Evolutionary conservation across 495 filamentous ascomycete species (phyloP).

Genomic region (Neurospora sp.): DNA sequence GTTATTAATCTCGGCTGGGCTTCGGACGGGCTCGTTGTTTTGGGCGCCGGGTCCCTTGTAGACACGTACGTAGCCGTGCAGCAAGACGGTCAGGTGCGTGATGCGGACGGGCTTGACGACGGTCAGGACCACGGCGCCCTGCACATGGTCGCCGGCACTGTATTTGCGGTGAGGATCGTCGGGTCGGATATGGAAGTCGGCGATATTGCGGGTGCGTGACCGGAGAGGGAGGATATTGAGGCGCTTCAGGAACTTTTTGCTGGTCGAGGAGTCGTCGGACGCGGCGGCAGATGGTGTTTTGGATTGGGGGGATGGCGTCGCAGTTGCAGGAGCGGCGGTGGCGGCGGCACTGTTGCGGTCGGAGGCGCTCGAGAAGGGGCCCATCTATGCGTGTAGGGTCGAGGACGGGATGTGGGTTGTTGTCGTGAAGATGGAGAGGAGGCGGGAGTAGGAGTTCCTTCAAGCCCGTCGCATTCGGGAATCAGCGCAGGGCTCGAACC

Average conservation of each 20-base stretch:
- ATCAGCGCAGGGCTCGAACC: slow-evolving; percentile 1
- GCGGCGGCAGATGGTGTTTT: slow-evolving; percentile 20
- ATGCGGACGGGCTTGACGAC: slow-evolving; percentile 74
- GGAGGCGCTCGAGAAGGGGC: slow-evolving; percentile 23
- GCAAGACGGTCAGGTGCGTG: slow-evolving; percentile 78
- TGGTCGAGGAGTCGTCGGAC: slow-evolving; percentile 17
- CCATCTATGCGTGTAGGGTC: slow-evolving; percentile 23
- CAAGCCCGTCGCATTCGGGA: not conserved
- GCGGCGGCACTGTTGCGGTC: slow-evolving; percentile 20
- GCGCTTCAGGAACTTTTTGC: slow-evolving; percentile 35
- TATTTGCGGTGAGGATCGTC: slow-evolving; percentile 87
- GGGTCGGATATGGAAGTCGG: slow-evolving; percentile 72
- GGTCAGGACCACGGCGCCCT: slow-evolving; percentile 69
- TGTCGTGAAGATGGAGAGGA: slow-evolving; percentile 4
- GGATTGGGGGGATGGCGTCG: slow-evolving; percentile 6
- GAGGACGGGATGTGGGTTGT: slow-evolving; percentile 2
- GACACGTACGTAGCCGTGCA: slow-evolving; percentile 85
- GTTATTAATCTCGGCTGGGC: slow-evolving; percentile 30
- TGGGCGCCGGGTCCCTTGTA: slow-evolving; percentile 63
- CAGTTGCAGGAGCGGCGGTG: slow-evolving; percentile 8
- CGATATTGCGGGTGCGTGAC: slow-evolving; percentile 57
- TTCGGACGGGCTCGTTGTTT: slow-evolving; percentile 44
- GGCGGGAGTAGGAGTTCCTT: not conserved
- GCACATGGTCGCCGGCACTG: slow-evolving; percentile 50
- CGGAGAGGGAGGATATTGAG: slow-evolving; percentile 44